Evolutionary conservation across 768 basidiomycete species (phyloP), one percentile per base, ranked within the genome.

Genomic region (Ramaria rubella): DNA sequence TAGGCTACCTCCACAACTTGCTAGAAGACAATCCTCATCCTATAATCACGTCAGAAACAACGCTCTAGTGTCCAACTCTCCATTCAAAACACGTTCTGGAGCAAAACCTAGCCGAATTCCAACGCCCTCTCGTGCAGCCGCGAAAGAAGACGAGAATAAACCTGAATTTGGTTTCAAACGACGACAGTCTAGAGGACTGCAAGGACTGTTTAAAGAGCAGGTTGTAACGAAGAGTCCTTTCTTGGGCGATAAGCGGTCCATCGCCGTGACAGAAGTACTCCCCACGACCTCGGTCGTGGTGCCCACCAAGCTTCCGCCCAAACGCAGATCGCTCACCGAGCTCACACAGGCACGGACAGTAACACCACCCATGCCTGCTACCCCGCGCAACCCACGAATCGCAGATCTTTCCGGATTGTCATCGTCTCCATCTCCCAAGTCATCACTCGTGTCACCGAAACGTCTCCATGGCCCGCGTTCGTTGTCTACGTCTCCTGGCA

Each of bases 191-290:
- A 84, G 81, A 65, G 80, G 76, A 5, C 85, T 85, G 60, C 85
- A 89, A 64, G 82, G 80, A 23, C 80, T 93, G 50, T 75, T 84
- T 1, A 77, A 87, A 69, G 83, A 78, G 63, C 87, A 90, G 65
- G 85, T 85, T 7, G 90, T 93, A 26, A 81, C 83, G 26, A 90
- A 86, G 74, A 90, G 88, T 63, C 90, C 90, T 21, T 93, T 93
- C 74, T 81, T 73, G 60, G 73, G 69, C 57, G 55, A 48, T 45
- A 56, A 34, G 26, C 59, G 69, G 71, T 24, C 49, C 31, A 7
- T 50, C 19, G 30, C 21, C 15, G 19, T 57, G 27, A 33, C 44
- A 5, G 62, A 61, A 23, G 59, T 60, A 46, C 61, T 59, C 27
- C 64, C 67, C 56, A 64, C 62, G 52, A 27, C 58, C 55, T 36